Evolutionary conservation across 768 basidiomycete species (phyloP).

Genomic region (Chalciporus chontae): DNA sequence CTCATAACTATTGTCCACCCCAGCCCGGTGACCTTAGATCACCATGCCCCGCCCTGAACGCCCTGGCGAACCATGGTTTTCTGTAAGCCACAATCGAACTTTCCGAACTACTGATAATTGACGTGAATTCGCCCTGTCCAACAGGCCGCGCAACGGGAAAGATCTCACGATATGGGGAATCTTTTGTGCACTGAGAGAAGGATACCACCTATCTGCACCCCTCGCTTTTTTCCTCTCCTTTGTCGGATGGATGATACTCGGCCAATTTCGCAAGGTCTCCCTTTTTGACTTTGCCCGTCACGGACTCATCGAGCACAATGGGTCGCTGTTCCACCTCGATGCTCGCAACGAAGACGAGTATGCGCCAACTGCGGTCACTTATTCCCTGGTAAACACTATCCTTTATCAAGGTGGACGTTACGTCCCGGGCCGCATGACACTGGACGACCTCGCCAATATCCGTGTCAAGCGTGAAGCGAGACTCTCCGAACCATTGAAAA

Average conservation of each 20-base stretch:
- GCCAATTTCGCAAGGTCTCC: constrained; percentile 32
- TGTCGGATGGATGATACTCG: constrained; percentile 45
- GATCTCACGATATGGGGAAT: constrained; percentile 41
- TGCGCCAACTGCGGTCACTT: constrained; percentile 45
- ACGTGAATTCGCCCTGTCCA: background rate
- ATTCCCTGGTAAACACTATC: constrained; percentile 38
- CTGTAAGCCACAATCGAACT: constrained; percentile 46
- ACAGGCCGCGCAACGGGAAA: constrained; percentile 50
- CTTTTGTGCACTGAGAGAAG: constrained; percentile 40
- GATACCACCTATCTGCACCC: constrained; percentile 47
- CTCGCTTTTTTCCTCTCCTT: constrained; percentile 47
- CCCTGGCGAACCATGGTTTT: constrained; percentile 73
- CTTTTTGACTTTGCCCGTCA: constrained; percentile 44
- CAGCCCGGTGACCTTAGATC: constrained; percentile 52
- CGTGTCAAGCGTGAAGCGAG: constrained; percentile 48
- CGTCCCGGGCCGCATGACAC: constrained; percentile 26
- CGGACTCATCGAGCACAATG: constrained; percentile 54
- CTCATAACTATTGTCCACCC: constrained; percentile 41
- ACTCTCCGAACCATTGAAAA: constrained; percentile 34
- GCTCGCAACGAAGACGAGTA: constrained; percentile 42
- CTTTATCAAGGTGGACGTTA: constrained; percentile 33
- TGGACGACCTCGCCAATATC: constrained; percentile 42
- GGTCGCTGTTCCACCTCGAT: constrained; percentile 50
- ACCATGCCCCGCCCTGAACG: constrained; percentile 70
- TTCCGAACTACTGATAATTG: background rate